Base-by-base conservation (phyloP, 202 grass and related monocot species). In the Dendrocalamus latiflorus region DNA sequence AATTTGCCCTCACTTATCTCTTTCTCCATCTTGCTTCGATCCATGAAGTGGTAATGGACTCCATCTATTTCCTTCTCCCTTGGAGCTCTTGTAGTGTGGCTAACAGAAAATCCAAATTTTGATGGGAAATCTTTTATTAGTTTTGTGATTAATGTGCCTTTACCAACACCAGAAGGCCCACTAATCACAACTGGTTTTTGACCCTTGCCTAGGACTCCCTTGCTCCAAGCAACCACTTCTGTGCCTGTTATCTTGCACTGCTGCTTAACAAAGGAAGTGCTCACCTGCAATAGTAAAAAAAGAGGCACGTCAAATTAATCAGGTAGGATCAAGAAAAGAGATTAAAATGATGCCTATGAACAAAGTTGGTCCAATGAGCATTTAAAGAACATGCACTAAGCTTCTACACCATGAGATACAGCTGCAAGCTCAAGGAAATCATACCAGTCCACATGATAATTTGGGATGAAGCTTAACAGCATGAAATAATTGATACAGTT, bases 141-240 rank as follows among this genome's bases (percentile, higher is more conserved):
- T 77, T 88, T 88, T 70, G 82, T 58, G 56, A 91, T 91, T 77
- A 91, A 50, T 51, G 89, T 91, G 49, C 89, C 89, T 84, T 91
- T 91, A 69, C 89, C 89, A 17, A 88, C 89, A 39, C 89, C 86
- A 74, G 86, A 91, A 54, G 89, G 89, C 1, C 89, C 89, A 77
- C 85, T 88, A 57, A 91, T 88, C 5, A 88, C 78, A n/a, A 91
- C 82, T 45, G 86, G 82, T 51, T 86, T 88, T 62, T 72, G 86
- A 22, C 76, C 85, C 66, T 78, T 68, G 34, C 81, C 85, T 15
- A 77, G 21, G 16, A 77, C 79, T 30, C 81, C 85, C 71, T 88
- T 91, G 72, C 81, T 88, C 89, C 85, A 91, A 12, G 89, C 85
- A 66, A 91, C 77, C 17, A 91, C 76, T 37, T 88, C 89, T n/a